Base-by-base conservation (phyloP, 148 eudicot species). In the Arctostaphylos glauca region DNA sequence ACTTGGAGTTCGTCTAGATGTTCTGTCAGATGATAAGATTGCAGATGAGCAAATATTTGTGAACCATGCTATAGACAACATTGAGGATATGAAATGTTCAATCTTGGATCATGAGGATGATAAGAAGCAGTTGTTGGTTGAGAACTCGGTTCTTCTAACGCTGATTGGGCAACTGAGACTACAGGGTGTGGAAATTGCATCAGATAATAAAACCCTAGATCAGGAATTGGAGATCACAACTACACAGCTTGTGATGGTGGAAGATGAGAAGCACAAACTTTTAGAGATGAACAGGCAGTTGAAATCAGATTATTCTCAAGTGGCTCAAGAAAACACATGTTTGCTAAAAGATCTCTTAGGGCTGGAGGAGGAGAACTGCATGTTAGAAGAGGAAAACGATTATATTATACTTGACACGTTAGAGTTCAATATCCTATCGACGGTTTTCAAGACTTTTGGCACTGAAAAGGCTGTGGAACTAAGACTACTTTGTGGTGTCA, bases 101-200 rank as follows among this genome's bases (percentile, higher is more conserved):
- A 77, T 96, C 50, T 88, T 81, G 6, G 86, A 87, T 59, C 83
- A 85, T 68, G 89, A 89, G 80, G 95, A 96, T 74, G 92, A 93
- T 76, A 92, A 90, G 82, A 90, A 90, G 62, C 89, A 87, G 81
- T 87, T 93, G 21, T 84, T 86, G 79, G 85, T 93, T 79, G 95
- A 94, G 84, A 94, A 94, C 81, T 89, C 91, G 3, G 88, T 96
- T 86, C 91, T 94, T 15, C 73, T 92, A 18, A 86, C 95, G 68
- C 83, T 93, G 48, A 84, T 94, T 41, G 82, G 77, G 87, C 93
- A 94, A 85, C 85, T 94, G 85, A 87, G 87, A 81, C 41, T 81
- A 19, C 92, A 93, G 62, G 91, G 91, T 76, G 43, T 60, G 23
- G 95, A 92, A 84, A 87, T 92, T 81, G 89, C 80, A 44, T 81